Percentiles rank a stretch among this genome's conserved stretches.
These are phyloP conservation scores for Pichia occidentalis DNA, from an alignment of 805 yeast genomes.

Conservation along the genomic window DNA sequence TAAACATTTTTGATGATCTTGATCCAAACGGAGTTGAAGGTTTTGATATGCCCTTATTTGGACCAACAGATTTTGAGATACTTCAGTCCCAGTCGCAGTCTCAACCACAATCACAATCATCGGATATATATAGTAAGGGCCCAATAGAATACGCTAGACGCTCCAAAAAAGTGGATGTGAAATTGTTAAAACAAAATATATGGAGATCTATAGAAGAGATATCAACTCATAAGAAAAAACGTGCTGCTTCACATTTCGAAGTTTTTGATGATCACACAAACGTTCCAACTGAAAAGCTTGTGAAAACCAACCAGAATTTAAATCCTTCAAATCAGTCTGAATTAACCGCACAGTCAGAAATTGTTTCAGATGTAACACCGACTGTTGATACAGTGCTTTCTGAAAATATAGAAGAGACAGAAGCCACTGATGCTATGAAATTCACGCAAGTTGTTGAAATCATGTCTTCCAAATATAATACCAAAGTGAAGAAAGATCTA, in stretches of 20 bases:
- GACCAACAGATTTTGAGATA: constrained; percentile 5
- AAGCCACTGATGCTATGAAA: constrained; percentile 14
- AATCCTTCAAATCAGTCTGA: no score
- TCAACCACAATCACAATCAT: constrained; percentile 1
- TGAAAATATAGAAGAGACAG: constrained; percentile 4
- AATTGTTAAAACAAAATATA: constrained; percentile 39
- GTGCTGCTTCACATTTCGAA: constrained; percentile 28
- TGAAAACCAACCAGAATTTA: not conserved
- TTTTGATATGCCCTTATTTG: constrained; percentile 14
- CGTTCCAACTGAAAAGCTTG: not conserved
- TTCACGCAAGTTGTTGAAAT: constrained; percentile 33
- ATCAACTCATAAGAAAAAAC: constrained; percentile 22
- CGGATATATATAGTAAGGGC: not conserved
- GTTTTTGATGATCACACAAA: constrained; percentile 7
- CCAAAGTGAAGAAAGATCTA: constrained; percentile 35
- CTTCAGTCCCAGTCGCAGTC: not conserved
- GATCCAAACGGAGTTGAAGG: constrained; percentile 21
- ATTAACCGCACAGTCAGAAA: no score
- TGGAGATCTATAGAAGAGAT: constrained; percentile 36
- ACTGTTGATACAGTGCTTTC: constrained; percentile 3
- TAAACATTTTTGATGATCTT: constrained; percentile 32
- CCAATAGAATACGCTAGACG: constrained; percentile 35
- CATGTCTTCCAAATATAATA: constrained; percentile 32
- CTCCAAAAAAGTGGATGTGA: constrained; percentile 44
- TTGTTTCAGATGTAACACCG: not conserved